phyloP scores from a whole-genome alignment of 78 protist genomes.

The Dictyostelium capitatum region DNA sequence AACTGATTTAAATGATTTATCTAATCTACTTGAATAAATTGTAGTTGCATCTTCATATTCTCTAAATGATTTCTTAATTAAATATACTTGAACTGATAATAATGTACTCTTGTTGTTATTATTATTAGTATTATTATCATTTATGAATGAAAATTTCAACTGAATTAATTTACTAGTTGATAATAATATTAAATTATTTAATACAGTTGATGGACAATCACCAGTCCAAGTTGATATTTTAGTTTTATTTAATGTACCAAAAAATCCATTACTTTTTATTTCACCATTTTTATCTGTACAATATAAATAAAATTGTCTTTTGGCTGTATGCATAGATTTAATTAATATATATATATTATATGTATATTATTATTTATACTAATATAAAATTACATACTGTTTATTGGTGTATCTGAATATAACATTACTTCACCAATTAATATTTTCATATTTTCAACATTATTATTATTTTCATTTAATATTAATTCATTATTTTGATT shows the following conservation, averaged over 20 bases:
- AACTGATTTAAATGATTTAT: slow-evolving; percentile 31
- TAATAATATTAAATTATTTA: not conserved
- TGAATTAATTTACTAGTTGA: not conserved
- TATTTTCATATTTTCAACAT: not conserved
- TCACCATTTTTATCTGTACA: not conserved
- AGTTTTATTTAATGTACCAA: not conserved
- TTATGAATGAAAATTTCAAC: not conserved
- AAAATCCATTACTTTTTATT: not conserved
- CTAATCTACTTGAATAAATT: not conserved
- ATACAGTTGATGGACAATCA: slow-evolving; percentile 1
- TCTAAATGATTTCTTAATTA: slow-evolving; percentile 31
- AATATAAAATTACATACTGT: not conserved
- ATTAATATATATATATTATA: not conserved
- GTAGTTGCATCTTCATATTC: not conserved
- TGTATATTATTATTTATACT: not conserved
- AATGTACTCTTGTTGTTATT: not conserved
- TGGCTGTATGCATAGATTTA: not conserved
- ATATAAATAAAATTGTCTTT: not conserved
- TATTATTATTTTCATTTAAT: not conserved
- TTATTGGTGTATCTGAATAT: not conserved
- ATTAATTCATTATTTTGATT: not conserved
- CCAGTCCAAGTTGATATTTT: slow-evolving; percentile 1
- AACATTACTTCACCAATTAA: not conserved
- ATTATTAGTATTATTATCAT: not conserved
- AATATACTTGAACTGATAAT: slow-evolving; percentile 51